Evolutionary conservation across 805 yeast genomes (phyloP).

Genomic region (Torulaspora gathmanii): DNA sequence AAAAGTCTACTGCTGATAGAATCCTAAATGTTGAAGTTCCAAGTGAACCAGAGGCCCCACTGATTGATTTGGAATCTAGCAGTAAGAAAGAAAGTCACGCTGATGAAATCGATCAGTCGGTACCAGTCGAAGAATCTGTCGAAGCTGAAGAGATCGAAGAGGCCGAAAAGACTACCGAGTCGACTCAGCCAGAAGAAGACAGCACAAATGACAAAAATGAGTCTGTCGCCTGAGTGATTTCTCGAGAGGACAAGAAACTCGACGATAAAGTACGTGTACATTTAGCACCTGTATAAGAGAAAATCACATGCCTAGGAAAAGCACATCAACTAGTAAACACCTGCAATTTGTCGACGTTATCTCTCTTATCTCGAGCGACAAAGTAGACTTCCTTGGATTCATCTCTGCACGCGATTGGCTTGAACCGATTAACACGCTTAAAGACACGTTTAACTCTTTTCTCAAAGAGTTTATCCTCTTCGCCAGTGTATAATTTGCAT

Average conservation of each 20-base stretch:
- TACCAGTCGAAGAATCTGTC: conserved; percentile 3
- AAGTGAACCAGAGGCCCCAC: conserved; percentile 27
- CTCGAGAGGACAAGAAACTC: background rate
- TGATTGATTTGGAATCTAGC: conserved; percentile 41
- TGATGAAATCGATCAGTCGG: conserved; percentile 14
- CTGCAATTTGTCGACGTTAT: conserved; percentile 39
- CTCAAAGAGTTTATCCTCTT: conserved; percentile 66
- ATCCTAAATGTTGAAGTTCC: conserved; percentile 42
- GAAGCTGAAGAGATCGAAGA: background rate
- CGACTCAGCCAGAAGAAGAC: background rate
- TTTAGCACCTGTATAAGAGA: conserved; percentile 4
- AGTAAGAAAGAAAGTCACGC: conserved; percentile 11
- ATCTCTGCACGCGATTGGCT: conserved; percentile 75
- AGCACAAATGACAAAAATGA: background rate
- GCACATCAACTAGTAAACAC: conserved; percentile 36
- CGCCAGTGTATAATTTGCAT: conserved; percentile 82
- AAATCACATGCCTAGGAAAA: background rate
- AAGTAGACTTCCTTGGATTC: conserved; percentile 84
- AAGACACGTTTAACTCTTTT: conserved; percentile 55
- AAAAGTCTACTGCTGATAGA: conserved; percentile 57
- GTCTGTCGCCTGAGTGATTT: background rate
- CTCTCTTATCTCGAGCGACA: conserved; percentile 53
- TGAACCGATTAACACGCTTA: conserved; percentile 57
- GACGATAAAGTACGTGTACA: conserved; percentile 5
- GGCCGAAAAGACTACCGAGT: background rate